Conservation (phyloP, 768 basidiomycete genomes). For the Russula olivacea region DNA sequence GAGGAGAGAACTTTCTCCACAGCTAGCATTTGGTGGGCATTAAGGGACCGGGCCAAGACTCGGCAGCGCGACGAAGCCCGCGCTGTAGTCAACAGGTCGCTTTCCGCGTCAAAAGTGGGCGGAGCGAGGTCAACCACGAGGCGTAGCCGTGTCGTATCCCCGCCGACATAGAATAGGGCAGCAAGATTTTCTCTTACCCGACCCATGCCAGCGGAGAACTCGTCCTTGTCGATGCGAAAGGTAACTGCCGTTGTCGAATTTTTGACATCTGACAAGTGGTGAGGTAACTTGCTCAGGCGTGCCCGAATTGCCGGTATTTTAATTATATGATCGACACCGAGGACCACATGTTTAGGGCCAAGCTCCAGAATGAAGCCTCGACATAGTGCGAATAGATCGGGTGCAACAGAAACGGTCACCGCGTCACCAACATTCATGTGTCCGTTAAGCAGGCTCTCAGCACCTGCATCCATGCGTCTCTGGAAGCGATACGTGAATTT, state of each 20-base stretch:
- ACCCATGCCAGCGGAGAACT: conserved; percentile 79
- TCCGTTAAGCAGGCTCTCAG: conserved; percentile 57
- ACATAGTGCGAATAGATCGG: conserved; percentile 75
- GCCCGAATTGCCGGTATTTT: conserved; percentile 43
- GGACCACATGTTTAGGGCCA: conserved; percentile 50
- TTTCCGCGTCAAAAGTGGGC: conserved; percentile 52
- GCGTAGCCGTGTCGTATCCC: conserved; percentile 58
- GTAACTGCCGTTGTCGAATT: conserved; percentile 30
- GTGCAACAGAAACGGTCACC: conserved; percentile 81
- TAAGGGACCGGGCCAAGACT: conserved; percentile 39
- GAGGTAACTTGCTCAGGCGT: conserved; percentile 32
- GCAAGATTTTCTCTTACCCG: conserved; percentile 88
- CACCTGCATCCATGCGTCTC: conserved; percentile 20
- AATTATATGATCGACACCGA: conserved; percentile 84
- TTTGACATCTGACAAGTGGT: conserved; percentile 25
- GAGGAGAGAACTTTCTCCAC: conserved; percentile 71
- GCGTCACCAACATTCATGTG: conserved; percentile 78
- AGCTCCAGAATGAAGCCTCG: conserved; percentile 80
- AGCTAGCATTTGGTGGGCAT: conserved; percentile 65
- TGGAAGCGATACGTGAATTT: conserved; percentile 72
- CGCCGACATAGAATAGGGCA: conserved; percentile 76
- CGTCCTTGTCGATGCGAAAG: conserved; percentile 94
- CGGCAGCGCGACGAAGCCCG: conserved; percentile 18
- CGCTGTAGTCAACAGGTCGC: conserved; percentile 22
- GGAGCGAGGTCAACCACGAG: conserved; percentile 76